These are phyloP conservation scores for Scorias spongiosa DNA, from an alignment of 2,329 filamentous ascomycete species.

Conservation along the genomic window DNA sequence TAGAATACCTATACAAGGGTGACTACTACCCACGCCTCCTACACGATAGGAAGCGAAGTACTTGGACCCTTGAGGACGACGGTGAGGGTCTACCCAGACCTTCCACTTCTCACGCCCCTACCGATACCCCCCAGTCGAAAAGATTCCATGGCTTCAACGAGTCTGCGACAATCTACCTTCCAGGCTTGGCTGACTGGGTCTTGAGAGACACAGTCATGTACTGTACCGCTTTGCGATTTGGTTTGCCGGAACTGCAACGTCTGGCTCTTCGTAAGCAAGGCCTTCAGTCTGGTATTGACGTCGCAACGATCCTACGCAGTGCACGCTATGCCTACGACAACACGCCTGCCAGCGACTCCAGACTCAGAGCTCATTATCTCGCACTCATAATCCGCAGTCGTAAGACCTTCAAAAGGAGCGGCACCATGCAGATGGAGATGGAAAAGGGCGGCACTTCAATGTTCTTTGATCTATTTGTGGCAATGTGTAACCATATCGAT, in stretches of 20 bases:
- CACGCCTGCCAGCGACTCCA: conserved; percentile 83
- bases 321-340: conserved; percentile 92
- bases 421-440: conserved; percentile 98
- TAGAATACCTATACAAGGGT: conserved; percentile 95
- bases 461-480: conserved; percentile 97
- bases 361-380: conserved; percentile 90
- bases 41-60: conserved; percentile 71
- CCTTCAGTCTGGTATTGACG: conserved; percentile 80
- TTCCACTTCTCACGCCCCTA: conserved; percentile 4
- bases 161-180: conserved; percentile 58
- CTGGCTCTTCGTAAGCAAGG: conserved; percentile 90
- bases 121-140: conserved; percentile 17
- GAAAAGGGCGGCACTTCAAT: conserved; percentile 72
- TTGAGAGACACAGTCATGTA: conserved; percentile 90
- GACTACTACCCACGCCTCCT: conserved; percentile 86
- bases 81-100: conserved; percentile 25
- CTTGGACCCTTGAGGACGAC: conserved; percentile 76
- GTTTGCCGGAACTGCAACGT: conserved; percentile 80
- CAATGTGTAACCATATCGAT: conserved; percentile 96
- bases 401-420: conserved; percentile 94
- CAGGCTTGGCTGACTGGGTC: conserved; percentile 58
- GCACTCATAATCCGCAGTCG: conserved; percentile 94
- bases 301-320: conserved; percentile 78
- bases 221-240: conserved; percentile 81
- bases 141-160: conserved; percentile 42